Base-by-base conservation (phyloP, 345 rosid species). In the Rhizophora mangle region DNA sequence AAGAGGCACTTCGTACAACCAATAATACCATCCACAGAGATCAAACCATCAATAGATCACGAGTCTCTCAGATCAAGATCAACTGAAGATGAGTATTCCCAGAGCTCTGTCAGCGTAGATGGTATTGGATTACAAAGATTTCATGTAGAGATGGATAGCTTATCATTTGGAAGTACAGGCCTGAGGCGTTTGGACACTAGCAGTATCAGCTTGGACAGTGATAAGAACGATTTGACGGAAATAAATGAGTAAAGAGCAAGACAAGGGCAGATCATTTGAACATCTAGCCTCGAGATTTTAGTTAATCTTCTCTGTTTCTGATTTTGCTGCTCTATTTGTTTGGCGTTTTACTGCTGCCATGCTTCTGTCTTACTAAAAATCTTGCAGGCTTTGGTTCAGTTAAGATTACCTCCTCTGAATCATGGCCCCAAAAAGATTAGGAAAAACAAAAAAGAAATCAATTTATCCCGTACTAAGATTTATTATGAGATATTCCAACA, bases 101-200 rank as follows among this genome's bases (percentile, higher is more conserved):
- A 77, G 39, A 82, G 88, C 79, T 76, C 79, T 68, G 81, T 78
- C 26, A 85, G 91, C 77, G 65, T 85, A 32, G 82, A 85, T 66
- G 83, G 85, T 18, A 82, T 85, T 21, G 63, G 75, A n/a, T 77
- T 79, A 20, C 85, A 85, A n/a, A 82, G 72, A 67, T 88, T 88
- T 70, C 79, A n/a, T 0, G 68, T 85, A 18, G 88, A 86, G 27
- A 71, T 85, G 84, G 94, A 86, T 36, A 76, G 80, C 49, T 6
- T 70, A 58, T 83, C 80, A 0, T 78, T 80, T 67, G 79, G 65
- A 51, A 78, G 79, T 55, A 24, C 72, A 18, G 76, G 84, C 82
- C 54, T 85, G 53, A 78, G 81, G 79, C 74, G 81, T 69, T 78
- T 88, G 19, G 86, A 85, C 66, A 59, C 57, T 20, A 21, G 62